Percentiles rank a stretch among this genome's conserved stretches.
Evolutionary conservation across 2,329 filamentous ascomycete species (phyloP).

Genomic region (Colletotrichum orchidophilum): DNA sequence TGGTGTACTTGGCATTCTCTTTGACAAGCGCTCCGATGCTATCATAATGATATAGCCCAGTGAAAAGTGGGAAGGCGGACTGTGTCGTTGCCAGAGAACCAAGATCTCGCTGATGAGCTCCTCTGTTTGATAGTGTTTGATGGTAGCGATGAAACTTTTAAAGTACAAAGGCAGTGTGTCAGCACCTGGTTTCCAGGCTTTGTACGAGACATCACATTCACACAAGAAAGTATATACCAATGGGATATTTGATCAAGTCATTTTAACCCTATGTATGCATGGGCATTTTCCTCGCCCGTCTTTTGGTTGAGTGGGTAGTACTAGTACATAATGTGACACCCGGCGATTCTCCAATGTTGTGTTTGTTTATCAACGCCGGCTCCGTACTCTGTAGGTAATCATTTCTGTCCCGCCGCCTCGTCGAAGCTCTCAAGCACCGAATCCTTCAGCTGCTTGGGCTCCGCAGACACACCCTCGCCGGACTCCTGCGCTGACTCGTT

Average conservation of each 20-base stretch:
- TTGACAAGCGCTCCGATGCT: too few relatives aligned
- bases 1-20: neutral
- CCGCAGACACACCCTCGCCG: constrained; percentile 27
- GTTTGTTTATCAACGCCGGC: constrained; percentile 19
- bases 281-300: neutral
- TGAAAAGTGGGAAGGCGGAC: too few relatives aligned
- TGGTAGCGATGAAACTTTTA: neutral
- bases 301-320: constrained; percentile 26
- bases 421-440: constrained; percentile 53
- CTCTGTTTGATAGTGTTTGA: too few relatives aligned
- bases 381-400: constrained; percentile 17
- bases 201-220: neutral
- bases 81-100: neutral
- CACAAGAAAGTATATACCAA: neutral
- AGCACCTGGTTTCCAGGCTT: neutral
- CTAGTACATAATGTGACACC: constrained; percentile 33
- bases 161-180: neutral
- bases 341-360: neutral
- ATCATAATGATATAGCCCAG: too few relatives aligned
- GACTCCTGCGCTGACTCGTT: constrained; percentile 35
- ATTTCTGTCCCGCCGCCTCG: constrained; percentile 45
- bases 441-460: constrained; percentile 46
- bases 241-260: neutral
- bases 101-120: neutral
- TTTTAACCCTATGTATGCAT: neutral